A percentile compares a stretch with the other conserved stretches of the same genome.
phyloP scores from a whole-genome alignment of 1,139 yeast genomes.

The Pichia sp. region DNA sequence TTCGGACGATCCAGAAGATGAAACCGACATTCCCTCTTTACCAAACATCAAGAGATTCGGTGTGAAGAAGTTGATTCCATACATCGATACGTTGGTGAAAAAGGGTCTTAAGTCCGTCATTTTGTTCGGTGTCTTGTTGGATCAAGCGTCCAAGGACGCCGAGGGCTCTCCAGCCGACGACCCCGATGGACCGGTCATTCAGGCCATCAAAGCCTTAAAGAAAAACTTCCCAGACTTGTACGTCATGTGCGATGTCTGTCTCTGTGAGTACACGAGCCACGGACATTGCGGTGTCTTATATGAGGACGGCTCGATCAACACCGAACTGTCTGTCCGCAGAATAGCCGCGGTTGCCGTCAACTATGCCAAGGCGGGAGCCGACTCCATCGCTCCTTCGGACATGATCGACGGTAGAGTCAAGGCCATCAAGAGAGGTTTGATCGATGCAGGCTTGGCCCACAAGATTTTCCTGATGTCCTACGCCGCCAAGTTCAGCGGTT shows the following conservation, averaged over 20 bases:
- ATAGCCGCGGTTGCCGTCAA: slow-evolving; percentile 93
- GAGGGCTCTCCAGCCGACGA: slow-evolving; percentile 92
- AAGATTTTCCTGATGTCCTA: slow-evolving; percentile 87
- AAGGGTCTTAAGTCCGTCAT: slow-evolving; percentile 87
- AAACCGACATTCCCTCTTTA: slow-evolving; percentile 62
- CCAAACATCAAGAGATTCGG: slow-evolving; percentile 92
- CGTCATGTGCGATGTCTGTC: slow-evolving; percentile 90
- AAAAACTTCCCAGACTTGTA: slow-evolving; percentile 72
- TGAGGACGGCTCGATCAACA: slow-evolving; percentile 79
- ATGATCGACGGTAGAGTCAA: slow-evolving; percentile 95
- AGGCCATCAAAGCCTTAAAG: slow-evolving; percentile 62
- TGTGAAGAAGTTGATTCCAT: slow-evolving; percentile 69
- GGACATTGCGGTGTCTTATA: slow-evolving; percentile 94
- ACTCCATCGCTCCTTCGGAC: slow-evolving; percentile 95
- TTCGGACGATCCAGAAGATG: slow-evolving; percentile 79
- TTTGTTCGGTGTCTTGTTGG: slow-evolving; percentile 85
- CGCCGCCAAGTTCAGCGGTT: slow-evolving; percentile 90
- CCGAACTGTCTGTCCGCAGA: slow-evolving; percentile 72
- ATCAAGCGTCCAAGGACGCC: slow-evolving; percentile 69
- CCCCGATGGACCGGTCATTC: slow-evolving; percentile 92
- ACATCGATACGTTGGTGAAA: slow-evolving; percentile 59
- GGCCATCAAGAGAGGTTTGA: slow-evolving; percentile 81
- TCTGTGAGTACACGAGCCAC: slow-evolving; percentile 93
- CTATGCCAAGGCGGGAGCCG: slow-evolving; percentile 93
- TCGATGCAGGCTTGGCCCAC: slow-evolving; percentile 82